phyloP scores from a whole-genome alignment of 495 filamentous ascomycete genomes.

The Lophiostoma macrostomum region DNA sequence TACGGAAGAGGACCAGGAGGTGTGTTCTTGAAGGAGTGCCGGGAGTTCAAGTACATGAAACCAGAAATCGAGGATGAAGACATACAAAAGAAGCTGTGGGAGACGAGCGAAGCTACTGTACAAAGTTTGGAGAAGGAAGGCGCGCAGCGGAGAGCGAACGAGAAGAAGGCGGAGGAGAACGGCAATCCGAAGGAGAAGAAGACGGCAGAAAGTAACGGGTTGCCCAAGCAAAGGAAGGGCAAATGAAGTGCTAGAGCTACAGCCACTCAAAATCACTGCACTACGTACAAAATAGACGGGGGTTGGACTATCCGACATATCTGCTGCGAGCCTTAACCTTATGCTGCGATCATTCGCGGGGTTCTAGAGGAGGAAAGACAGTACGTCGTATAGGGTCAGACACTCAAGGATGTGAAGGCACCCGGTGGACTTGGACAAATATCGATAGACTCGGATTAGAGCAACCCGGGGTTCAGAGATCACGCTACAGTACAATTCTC shows the following conservation, averaged over 20 bases:
- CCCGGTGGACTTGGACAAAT: too few relatives aligned
- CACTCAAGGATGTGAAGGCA: too few relatives aligned
- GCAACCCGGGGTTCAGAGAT: too few relatives aligned
- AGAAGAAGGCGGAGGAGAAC: constrained; percentile 63
- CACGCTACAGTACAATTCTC: too few relatives aligned
- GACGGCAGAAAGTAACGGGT: neutral
- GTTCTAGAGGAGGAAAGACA: too few relatives aligned
- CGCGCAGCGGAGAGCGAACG: constrained; percentile 60
- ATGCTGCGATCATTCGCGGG: too few relatives aligned
- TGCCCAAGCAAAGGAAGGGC: constrained; percentile 3
- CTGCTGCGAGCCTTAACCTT: too few relatives aligned
- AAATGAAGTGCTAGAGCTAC: neutral
- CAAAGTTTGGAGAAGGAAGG: constrained; percentile 78
- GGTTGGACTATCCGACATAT: too few relatives aligned
- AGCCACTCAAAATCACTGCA: too few relatives aligned
- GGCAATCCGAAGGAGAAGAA: constrained; percentile 21
- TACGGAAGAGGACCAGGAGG: constrained; percentile 63
- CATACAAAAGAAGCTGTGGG: constrained; percentile 80
- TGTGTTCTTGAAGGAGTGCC: constrained; percentile 82
- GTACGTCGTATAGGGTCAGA: too few relatives aligned
- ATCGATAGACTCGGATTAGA: too few relatives aligned
- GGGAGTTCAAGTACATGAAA: constrained; percentile 64
- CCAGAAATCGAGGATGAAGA: constrained; percentile 75
- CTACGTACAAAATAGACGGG: too few relatives aligned
- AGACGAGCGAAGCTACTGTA: constrained; percentile 80